phyloP scores from a whole-genome alignment of 179 eudicot genomes.

The Beta corolliflora region DNA sequence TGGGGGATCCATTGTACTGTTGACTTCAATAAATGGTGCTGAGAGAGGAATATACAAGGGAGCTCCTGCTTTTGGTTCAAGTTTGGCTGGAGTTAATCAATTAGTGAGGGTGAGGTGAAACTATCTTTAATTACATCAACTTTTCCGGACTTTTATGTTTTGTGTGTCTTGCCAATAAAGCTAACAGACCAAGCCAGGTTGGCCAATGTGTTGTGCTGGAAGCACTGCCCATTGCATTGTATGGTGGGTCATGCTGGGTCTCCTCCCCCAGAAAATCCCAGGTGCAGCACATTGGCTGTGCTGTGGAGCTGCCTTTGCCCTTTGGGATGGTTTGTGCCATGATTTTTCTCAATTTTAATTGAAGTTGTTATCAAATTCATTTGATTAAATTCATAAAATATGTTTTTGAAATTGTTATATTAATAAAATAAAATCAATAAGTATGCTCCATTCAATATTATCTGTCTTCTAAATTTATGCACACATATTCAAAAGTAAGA shows the following conservation, averaged over 20 bases:
- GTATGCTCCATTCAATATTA: not conserved
- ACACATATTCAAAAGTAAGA: too few species aligned
- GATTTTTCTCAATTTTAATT: too few species aligned
- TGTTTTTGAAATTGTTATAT: not conserved
- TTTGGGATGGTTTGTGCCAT: too few species aligned
- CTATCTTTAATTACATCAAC: not conserved
- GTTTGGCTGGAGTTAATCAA: slow-evolving; percentile 83
- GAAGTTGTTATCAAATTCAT: not conserved
- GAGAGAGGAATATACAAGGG: slow-evolving; percentile 92
- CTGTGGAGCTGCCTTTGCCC: too few species aligned
- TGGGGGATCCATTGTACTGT: slow-evolving; percentile 81
- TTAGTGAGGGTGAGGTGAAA: slow-evolving; percentile 64
- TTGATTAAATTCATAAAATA: not conserved
- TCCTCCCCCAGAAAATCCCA: too few species aligned
- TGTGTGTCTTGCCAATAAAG: not conserved
- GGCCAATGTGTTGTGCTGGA: not conserved
- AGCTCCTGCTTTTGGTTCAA: slow-evolving; percentile 84
- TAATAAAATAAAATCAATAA: not conserved
- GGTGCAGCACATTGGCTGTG: too few species aligned
- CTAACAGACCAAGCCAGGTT: not conserved
- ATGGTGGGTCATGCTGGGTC: too few species aligned
- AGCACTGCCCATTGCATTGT: too few species aligned
- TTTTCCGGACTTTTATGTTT: not conserved
- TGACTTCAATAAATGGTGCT: slow-evolving; percentile 75
- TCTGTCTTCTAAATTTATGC: not conserved